Base-by-base conservation (phyloP, 345 rosid genomes). In the Salix brachista region DNA sequence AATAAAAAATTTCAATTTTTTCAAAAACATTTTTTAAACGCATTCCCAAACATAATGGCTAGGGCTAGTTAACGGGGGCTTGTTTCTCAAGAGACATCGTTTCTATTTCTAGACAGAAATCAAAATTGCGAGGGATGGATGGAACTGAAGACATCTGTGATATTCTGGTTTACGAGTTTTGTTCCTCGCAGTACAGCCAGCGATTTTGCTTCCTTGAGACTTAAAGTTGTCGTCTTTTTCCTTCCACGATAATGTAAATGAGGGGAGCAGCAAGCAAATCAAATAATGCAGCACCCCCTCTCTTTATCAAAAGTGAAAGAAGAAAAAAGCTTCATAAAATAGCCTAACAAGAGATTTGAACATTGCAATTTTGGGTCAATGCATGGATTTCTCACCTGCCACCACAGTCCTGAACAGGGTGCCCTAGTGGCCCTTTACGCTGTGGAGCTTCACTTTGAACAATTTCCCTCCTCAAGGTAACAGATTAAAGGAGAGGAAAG, bases 171-270 rank as follows among this genome's bases (percentile, higher is more conserved):
- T 10, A 62, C 23, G 2, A 26, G 8, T 26, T 14, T 8, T 62
- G 30, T 4, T 65, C 14, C 50, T 14, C 0, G 17, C 0, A 46
- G 17, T 8, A 46, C 48, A 52, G 54, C 65, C 42, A 67, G 74
- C 61, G 37, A 34, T 34, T 34, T 80, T 80, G 82, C 82, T 80
- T 80, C 72, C 79, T 19, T 66, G 18, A 52, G 61, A 80, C 79
- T 75, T 65, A 80, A 80, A 80, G 82, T 75, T 70, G 79, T 2
- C 41, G 21, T 42, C 44, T 62, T 70, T 67, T 74, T 14, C 46
- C 21, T 69, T 69, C 73, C 21, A 60, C 21, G 2, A 65, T 64
- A 39, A 18, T 75, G 58, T 19, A 58, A 32, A 54, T 18, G 34
- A 48, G 50, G n/a, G 39, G 32, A 56, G 65, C 64, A 62, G 21